Evolutionary conservation across 106 monocot species (phyloP).

Genomic region (Apostasia ramifera): DNA sequence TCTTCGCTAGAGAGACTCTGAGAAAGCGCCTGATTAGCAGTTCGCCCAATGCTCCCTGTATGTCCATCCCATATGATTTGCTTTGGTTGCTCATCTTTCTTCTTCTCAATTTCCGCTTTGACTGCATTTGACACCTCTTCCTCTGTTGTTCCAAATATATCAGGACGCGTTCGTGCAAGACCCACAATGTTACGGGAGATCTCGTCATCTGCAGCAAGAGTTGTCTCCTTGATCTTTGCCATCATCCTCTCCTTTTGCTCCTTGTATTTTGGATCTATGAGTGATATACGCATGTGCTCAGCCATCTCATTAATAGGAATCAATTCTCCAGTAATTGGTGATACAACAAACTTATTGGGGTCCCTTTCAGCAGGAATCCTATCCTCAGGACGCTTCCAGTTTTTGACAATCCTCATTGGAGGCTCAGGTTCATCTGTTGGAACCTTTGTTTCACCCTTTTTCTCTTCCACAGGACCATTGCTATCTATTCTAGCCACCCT

Average conservation of each 20-base stretch:
- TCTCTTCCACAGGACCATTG: conserved; percentile 32
- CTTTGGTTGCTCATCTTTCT: conserved; percentile 94
- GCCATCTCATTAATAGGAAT: conserved; percentile 98
- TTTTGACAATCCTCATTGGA: conserved; percentile 98
- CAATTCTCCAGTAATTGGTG: conserved; percentile 91
- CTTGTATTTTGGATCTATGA: conserved; percentile 99
- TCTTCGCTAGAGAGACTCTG: conserved; percentile 54
- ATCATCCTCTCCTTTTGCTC: conserved; percentile 99
- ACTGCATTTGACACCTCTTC: conserved; percentile 98
- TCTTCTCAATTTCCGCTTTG: conserved; percentile 97
- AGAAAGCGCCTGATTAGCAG: conserved; percentile 86
- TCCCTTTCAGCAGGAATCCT: conserved; percentile 74
- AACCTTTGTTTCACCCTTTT: conserved; percentile 22
- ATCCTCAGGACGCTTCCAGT: conserved; percentile 96
- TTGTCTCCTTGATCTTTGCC: conserved; percentile 96
- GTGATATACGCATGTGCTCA: conserved; percentile 95
- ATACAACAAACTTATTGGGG: conserved; percentile 87
- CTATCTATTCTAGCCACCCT: conserved; percentile 62
- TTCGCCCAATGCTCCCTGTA: conserved; percentile 90
- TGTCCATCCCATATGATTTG: conserved; percentile 99
- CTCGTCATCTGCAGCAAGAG: conserved; percentile 92
- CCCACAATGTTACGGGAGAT: conserved; percentile 96
- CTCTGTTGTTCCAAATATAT: conserved; percentile 98
- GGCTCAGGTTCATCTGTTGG: conserved; percentile 49
- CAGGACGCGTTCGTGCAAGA: conserved; percentile 88